These are phyloP conservation scores for Akanthomyces dipterigenus DNA, from an alignment of 2,329 filamentous ascomycete genomes.

Conservation along the genomic window DNA sequence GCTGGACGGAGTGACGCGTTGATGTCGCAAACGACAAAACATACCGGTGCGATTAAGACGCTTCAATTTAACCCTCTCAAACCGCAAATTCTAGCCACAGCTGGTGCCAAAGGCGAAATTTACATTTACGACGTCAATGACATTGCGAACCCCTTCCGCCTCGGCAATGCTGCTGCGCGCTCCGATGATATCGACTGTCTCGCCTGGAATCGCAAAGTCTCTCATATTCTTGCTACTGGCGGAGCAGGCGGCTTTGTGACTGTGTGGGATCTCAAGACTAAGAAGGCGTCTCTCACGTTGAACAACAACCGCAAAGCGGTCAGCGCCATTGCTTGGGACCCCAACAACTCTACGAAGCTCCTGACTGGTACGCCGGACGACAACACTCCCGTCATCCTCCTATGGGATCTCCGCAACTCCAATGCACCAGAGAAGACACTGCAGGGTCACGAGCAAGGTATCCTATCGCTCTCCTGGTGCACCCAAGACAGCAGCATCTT, in stretches of 20 bases:
- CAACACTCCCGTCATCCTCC: conserved; percentile 74
- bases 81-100: conserved; percentile 84
- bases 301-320: conserved; percentile 94
- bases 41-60: conserved; percentile 86
- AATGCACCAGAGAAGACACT: conserved; percentile 87
- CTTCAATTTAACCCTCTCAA: conserved; percentile 94
- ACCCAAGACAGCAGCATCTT: conserved; percentile 81
- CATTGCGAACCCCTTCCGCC: conserved; percentile 75
- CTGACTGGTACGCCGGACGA: conserved; percentile 89
- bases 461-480: conserved; percentile 94
- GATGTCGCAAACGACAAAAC: conserved; percentile 81
- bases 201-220: conserved; percentile 97
- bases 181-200: conserved; percentile 94
- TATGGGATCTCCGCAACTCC: conserved; percentile 95
- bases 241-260: conserved; percentile 92
- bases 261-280: conserved; percentile 96
- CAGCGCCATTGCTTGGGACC: conserved; percentile 95
- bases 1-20: conserved; percentile 60
- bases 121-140: conserved; percentile 95
- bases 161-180: conserved; percentile 81
- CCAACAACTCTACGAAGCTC: conserved; percentile 88
- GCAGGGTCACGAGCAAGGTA: conserved; percentile 87
- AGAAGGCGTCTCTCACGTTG: conserved; percentile 92
- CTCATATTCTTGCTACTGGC: conserved; percentile 92
- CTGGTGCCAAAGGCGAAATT: conserved; percentile 89